Base-by-base conservation (phyloP, 73 alveolate species). In the Urostyla sp. region DNA sequence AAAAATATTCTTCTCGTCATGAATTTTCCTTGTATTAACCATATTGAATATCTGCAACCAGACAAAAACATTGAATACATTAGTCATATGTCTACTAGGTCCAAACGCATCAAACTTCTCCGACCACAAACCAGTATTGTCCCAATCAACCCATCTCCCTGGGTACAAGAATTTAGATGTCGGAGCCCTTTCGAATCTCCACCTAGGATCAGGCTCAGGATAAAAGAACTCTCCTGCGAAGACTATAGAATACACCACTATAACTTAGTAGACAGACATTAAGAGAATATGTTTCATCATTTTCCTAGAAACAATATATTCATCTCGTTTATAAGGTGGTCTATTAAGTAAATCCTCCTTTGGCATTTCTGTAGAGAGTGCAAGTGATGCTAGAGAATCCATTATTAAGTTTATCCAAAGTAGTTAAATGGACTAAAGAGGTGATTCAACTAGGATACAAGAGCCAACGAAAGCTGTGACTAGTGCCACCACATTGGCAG, bases 311-410 rank as follows among this genome's bases (percentile, higher is more conserved):
- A 95, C 83, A 56, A 95, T 94, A 58, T 84, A 92, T 26, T 91
- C 98, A 24, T 87, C 91, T 67, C 92, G 75, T 16, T 73, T 67
- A 55, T 96, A 85, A 48, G 99, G 99, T 31, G 90, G 95, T 56
- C 99, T 87, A 20, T 81, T 48, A 15, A 96, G 63, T 1, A 94
- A 81, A 21, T 74, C 94, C 21, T 72, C 93, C 31, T 93, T 94
- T n/a, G 99, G 99, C 0, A 97, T 94, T 74, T 95, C 98, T 5
- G 98, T 93, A 8, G 98, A 97, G 34, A 95, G 87, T 13, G 98
- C 99, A 36, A 96, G 75, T 7, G 97, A 80, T 32, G 96, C 97
- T 36, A 93, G 63, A 7, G 98, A 88, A 83, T 94, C 97, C 98
- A 95, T 79, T 55, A 91, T 78, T 58, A 92, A 72, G 75, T 91